Evolutionary conservation across 2,329 filamentous ascomycete species (phyloP).

Genomic region (Talaromyces sp.): DNA sequence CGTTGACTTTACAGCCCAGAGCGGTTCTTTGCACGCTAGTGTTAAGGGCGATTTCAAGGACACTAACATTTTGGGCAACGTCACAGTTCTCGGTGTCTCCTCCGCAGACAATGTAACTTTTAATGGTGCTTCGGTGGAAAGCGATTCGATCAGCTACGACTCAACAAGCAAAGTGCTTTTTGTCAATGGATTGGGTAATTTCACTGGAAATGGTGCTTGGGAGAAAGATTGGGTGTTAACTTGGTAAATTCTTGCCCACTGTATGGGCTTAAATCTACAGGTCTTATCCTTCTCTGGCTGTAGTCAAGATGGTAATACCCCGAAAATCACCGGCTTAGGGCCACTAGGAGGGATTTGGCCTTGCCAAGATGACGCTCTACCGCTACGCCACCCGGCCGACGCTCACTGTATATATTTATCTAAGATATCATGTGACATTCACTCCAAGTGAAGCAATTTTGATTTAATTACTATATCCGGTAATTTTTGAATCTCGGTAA

Average conservation of each 20-base stretch:
- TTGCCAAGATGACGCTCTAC: no score
- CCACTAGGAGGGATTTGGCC: no score
- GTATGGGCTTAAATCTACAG: no score
- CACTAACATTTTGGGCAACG: not conserved
- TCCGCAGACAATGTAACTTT: not conserved
- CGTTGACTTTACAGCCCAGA: constrained; percentile 46
- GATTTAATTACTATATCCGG: no score
- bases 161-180: not conserved
- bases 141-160: not conserved
- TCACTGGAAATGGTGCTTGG: not conserved
- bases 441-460: no score
- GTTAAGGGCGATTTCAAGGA: not conserved
- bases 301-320: no score
- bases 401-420: no score
- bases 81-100: not conserved
- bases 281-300: no score
- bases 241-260: not conserved
- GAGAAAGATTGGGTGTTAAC: not conserved
- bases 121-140: not conserved
- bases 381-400: no score
- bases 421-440: no score
- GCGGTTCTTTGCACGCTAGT: not conserved
- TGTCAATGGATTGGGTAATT: not conserved
- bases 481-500: no score
- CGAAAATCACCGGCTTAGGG: no score